A percentile compares a stretch with the other conserved stretches of the same genome.
Evolutionary conservation across 2,329 filamentous ascomycete species (phyloP).

Genomic region (Apiospora sp.): DNA sequence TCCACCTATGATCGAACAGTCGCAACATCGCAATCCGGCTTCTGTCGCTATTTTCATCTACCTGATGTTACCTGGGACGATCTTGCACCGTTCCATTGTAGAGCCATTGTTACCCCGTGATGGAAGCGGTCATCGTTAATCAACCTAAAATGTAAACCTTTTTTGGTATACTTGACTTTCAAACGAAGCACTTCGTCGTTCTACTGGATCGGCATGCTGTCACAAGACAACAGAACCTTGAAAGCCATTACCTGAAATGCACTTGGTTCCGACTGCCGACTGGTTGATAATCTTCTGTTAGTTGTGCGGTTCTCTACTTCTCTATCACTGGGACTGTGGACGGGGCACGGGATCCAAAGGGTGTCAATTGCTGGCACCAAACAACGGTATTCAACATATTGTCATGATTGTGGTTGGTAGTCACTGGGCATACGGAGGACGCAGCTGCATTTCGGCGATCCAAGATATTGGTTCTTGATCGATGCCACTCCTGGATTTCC

Average conservation of each 20-base stretch:
- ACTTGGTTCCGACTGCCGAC: background rate
- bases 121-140: background rate
- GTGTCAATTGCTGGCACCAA: constrained; percentile 12
- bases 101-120: background rate
- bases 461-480: background rate
- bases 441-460: background rate
- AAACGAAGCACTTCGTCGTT: background rate
- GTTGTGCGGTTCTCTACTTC: background rate
- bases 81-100: background rate
- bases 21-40: background rate
- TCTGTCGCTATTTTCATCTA: background rate
- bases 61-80: background rate
- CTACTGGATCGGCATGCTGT: background rate
- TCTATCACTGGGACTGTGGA: background rate
- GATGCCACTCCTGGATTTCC: background rate
- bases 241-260: background rate
- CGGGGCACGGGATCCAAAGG: constrained; percentile 4
- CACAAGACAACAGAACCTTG: constrained; percentile 1
- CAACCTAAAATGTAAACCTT: background rate
- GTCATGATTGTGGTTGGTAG: background rate
- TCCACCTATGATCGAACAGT: constrained; percentile 13
- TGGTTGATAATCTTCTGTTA: background rate
- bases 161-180: background rate
- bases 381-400: background rate
- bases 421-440: background rate